A percentile compares a stretch with the other conserved stretches of the same genome.
Evolutionary conservation across 345 rosid species (phyloP).

Genomic region (Raphanus sativus): DNA sequence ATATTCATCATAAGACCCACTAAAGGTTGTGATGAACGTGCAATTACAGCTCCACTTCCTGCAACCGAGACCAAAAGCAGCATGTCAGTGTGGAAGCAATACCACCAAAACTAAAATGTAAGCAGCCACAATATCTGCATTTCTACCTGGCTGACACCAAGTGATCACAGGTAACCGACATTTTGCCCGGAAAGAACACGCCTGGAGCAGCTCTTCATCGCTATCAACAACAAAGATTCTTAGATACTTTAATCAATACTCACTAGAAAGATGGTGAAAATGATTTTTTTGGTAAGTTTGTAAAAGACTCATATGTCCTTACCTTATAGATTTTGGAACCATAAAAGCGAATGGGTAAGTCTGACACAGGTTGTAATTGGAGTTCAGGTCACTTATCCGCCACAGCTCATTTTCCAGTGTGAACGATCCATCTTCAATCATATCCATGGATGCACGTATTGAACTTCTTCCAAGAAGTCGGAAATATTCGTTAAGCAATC

Average conservation of each 20-base stretch:
- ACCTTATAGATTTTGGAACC: slow-evolving; percentile 85
- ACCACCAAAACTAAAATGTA: slow-evolving; percentile 14
- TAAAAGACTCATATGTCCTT: slow-evolving; percentile 14
- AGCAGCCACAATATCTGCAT: slow-evolving; percentile 11
- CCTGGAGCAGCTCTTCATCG: slow-evolving; percentile 84
- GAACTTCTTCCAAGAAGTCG: slow-evolving; percentile 81
- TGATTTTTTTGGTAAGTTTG: neutral
- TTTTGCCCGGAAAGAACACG: slow-evolving; percentile 83
- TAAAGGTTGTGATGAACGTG: slow-evolving; percentile 96
- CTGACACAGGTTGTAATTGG: slow-evolving; percentile 68
- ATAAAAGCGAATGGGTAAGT: slow-evolving; percentile 90
- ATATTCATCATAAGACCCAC: slow-evolving; percentile 97
- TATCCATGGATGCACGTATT: slow-evolving; percentile 57
- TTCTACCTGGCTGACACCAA: slow-evolving; percentile 91
- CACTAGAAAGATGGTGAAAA: slow-evolving; percentile 5
- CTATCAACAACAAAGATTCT: slow-evolving; percentile 53
- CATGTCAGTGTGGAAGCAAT: slow-evolving; percentile 25
- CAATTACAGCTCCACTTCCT: slow-evolving; percentile 92
- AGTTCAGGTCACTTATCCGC: slow-evolving; percentile 82
- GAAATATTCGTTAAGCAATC: slow-evolving; percentile 86
- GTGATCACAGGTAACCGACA: slow-evolving; percentile 85
- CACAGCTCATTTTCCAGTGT: slow-evolving; percentile 71
- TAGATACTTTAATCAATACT: too few relatives aligned
- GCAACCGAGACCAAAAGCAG: slow-evolving; percentile 32
- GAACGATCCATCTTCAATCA: slow-evolving; percentile 75